Percentiles rank a stretch among this genome's conserved stretches.
Evolutionary conservation across 768 basidiomycete genomes (phyloP).

Genomic region (Dentipellis fragilis): DNA sequence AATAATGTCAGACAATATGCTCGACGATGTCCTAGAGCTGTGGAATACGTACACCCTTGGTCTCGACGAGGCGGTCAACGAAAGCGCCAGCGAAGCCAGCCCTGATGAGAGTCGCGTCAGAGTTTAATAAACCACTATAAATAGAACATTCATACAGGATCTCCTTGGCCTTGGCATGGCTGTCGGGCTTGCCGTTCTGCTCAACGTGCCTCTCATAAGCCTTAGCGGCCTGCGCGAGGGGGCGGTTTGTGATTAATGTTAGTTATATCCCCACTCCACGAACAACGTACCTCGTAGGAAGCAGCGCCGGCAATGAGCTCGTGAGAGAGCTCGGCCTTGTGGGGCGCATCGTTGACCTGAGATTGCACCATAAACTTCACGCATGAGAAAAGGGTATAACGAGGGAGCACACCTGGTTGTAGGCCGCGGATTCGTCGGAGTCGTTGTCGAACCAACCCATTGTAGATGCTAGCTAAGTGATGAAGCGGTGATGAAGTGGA

Average conservation of each 20-base stretch:
- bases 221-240: constrained; percentile 42
- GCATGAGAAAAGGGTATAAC: neutral
- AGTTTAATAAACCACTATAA: neutral
- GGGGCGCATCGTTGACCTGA: constrained; percentile 38
- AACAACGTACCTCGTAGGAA: constrained; percentile 42
- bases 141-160: constrained; percentile 24
- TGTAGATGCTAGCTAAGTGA: constrained; percentile 3
- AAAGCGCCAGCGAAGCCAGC: constrained; percentile 49
- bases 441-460: constrained; percentile 36
- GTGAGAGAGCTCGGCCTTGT: constrained; percentile 53
- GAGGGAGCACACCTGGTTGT: constrained; percentile 25
- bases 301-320: constrained; percentile 61
- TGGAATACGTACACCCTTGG: constrained; percentile 37
- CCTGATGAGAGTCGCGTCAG: constrained; percentile 17
- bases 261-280: no score
- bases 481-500: neutral
- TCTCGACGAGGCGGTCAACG: constrained; percentile 44
- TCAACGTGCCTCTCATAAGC: constrained; percentile 47
- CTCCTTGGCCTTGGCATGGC: constrained; percentile 51
- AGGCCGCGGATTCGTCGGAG: constrained; percentile 32
- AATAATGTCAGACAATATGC: neutral
- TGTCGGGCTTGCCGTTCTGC: constrained; percentile 36
- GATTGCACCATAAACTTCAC: neutral
- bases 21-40: neutral
- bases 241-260: neutral